These are phyloP conservation scores for Oryza punctata DNA, from an alignment of 176 grass and related monocot species.

Conservation along the genomic window DNA sequence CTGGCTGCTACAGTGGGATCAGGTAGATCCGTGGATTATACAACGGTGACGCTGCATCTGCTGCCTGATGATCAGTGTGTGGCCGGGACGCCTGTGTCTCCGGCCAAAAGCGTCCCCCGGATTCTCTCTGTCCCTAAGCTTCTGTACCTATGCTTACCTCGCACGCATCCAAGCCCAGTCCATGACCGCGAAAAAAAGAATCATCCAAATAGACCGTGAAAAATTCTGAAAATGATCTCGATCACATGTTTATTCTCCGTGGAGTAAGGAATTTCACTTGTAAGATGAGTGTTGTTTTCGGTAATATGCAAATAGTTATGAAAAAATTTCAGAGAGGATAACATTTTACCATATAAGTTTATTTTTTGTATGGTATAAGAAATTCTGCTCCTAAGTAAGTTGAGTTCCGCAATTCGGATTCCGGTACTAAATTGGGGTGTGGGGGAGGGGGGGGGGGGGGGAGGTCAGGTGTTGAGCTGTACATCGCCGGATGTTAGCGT, in stretches of 20 bases:
- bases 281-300: no score
- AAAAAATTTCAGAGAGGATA: not conserved
- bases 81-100: not conserved
- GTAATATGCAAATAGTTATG: not conserved
- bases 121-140: slow-evolving; percentile 32
- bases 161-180: not conserved
- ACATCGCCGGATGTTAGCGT: not conserved
- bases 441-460: no score
- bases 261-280: no score
- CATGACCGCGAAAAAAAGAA: not conserved
- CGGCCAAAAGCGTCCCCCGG: slow-evolving; percentile 11
- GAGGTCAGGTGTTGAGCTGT: not conserved
- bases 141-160: not conserved
- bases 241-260: no score
- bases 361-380: not conserved
- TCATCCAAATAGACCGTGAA: not conserved
- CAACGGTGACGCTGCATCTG: slow-evolving; percentile 30
- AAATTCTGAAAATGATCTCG: not conserved
- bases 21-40: not conserved
- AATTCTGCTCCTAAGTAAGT: not conserved
- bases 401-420: not conserved
- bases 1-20: slow-evolving; percentile 17
- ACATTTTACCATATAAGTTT: not conserved
- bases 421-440: not conserved
- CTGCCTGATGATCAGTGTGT: slow-evolving; percentile 2